A percentile compares a stretch with the other conserved stretches of the same genome.
phyloP scores from a whole-genome alignment of 257 asterid species.

The Solanum virginianum region DNA sequence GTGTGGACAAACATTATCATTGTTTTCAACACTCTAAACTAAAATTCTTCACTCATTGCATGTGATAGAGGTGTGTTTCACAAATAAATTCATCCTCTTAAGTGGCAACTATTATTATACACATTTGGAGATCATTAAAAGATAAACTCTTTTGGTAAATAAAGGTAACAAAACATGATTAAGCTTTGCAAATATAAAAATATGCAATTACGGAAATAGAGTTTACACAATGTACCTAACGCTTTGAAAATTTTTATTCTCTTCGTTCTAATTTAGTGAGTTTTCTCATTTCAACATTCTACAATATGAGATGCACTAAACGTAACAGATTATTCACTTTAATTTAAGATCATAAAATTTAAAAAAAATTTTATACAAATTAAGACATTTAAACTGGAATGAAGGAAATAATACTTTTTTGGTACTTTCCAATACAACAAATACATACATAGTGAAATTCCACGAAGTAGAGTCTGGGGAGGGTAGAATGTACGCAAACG shows the following conservation, averaged over 20 bases:
- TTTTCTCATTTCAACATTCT: no score
- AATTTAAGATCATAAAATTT: no score
- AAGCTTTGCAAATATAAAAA: neutral
- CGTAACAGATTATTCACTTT: no score
- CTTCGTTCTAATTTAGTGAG: no score
- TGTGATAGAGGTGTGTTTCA: neutral
- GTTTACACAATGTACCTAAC: no score
- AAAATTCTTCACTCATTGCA: neutral
- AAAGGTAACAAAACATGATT: neutral
- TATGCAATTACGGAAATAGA: neutral
- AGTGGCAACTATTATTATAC: neutral
- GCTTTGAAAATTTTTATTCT: no score
- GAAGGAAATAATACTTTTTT: neutral
- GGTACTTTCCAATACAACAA: neutral
- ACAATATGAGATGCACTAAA: no score
- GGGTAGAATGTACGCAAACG: no score
- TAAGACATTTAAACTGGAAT: no score
- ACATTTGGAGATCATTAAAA: neutral
- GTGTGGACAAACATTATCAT: slow-evolving; percentile 3
- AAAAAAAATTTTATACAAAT: no score
- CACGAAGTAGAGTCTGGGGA: no score
- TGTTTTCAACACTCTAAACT: neutral
- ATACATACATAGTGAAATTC: no score
- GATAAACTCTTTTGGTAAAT: neutral
- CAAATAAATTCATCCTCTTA: neutral